Conservation (phyloP, 2,329 filamentous ascomycete species). For the Nemania bipapillata region DNA sequence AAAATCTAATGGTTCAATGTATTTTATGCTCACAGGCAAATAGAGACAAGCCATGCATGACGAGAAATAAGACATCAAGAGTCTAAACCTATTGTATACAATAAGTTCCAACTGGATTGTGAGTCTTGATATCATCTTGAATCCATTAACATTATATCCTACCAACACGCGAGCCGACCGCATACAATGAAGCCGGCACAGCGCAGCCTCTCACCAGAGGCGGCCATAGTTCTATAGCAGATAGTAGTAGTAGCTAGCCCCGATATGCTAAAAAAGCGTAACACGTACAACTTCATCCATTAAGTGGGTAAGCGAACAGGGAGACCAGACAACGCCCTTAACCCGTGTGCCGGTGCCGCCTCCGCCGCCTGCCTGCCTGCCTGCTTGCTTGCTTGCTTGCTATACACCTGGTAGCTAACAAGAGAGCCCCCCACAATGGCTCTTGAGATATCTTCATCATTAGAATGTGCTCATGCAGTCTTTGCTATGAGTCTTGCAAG, state of each 20-base stretch:
- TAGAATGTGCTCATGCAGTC: constrained; percentile 37
- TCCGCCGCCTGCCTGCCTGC: not conserved
- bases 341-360: not conserved
- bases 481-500: constrained; percentile 35
- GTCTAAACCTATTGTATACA: not conserved
- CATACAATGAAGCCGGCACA: constrained; percentile 24
- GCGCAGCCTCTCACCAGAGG: constrained; percentile 21
- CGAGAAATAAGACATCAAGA: not conserved
- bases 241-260: constrained; percentile 35
- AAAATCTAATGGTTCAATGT: too few species aligned
- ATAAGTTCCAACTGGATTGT: constrained; percentile 25
- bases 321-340: constrained; percentile 11
- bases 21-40: not conserved
- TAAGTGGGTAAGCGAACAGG: constrained; percentile 14
- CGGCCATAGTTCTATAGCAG: constrained; percentile 33
- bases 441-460: constrained; percentile 34
- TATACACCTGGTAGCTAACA: constrained; percentile 13
- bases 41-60: not conserved
- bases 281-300: constrained; percentile 35
- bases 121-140: constrained; percentile 33
- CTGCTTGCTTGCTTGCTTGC: constrained; percentile 20
- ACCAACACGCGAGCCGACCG: constrained; percentile 28
- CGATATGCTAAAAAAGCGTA: constrained; percentile 28
- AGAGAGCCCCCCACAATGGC: constrained; percentile 2
- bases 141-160: constrained; percentile 42